Base-by-base conservation (phyloP, 2,329 filamentous ascomycete genomes). In the Lachnellula willkommii region DNA sequence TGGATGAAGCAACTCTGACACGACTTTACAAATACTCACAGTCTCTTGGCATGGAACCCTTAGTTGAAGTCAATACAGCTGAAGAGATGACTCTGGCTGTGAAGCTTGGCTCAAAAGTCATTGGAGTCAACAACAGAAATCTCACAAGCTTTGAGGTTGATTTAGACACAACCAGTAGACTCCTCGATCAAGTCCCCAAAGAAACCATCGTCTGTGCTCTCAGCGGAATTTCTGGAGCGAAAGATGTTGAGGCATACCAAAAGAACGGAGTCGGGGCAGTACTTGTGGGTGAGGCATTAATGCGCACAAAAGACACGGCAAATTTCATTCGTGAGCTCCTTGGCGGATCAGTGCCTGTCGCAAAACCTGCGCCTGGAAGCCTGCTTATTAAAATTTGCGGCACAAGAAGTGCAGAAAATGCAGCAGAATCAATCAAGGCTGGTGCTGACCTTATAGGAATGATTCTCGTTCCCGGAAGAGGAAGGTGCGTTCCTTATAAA, bases 61-160 rank as follows among this genome's bases (percentile, higher is more conserved):
- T 99, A 32, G 94, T 99, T 1, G 94, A 99, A 71, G 94, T 99
- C 28, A 95, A 99, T 69, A 99, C 88, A 43, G 84, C 87, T 0
- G 89, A 94, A 50, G 94, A 99, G 73, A 99, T 96, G 90, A 80
- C 87, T 40, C 85, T 85, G 55, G 94, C 95, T 7, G 84, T 96
- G 47, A 82, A 88, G 55, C 79, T 99, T 22, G 94, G 93, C 11
- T 83, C 94, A 22, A 88, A 92, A 72, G 93, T 90, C 39, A 95
- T 99, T 66, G 94, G 94, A 26, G 94, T 99, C 65, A 99, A 99
- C 75, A 99, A 99, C 75, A 86, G 94, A 54, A 95, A 99, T 68
- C 79, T 99, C 12, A 93, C 93, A 64, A 97, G 87, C 67, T 99
- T 99, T 66, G 92, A 97, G 69, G 94, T 99, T 20, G 95, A 99